phyloP scores from a whole-genome alignment of 768 basidiomycete genomes.

The Pleurotus sapidus region DNA sequence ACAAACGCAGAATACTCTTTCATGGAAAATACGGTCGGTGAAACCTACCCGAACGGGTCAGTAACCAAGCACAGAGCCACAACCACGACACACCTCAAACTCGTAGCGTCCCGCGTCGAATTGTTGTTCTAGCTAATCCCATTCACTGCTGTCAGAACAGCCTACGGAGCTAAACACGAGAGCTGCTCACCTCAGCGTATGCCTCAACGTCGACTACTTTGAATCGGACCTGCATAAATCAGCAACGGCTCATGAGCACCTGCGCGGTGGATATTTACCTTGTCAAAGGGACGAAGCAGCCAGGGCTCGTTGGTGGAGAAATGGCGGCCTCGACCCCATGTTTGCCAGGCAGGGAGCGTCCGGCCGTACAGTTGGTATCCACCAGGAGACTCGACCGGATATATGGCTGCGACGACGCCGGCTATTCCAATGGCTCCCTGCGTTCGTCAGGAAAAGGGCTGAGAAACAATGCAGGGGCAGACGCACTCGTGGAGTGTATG shows the following conservation, averaged over 20 bases:
- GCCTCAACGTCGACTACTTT: constrained; percentile 41
- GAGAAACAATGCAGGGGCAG: no score
- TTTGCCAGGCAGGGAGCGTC: constrained; percentile 63
- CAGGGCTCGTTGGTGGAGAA: constrained; percentile 51
- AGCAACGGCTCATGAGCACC: no score
- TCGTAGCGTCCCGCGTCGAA: constrained; percentile 53
- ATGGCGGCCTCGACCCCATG: constrained; percentile 51
- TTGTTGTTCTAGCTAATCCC: constrained; percentile 39
- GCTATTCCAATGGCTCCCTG: constrained; percentile 75
- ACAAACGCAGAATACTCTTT: constrained; percentile 41
- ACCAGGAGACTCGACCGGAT: constrained; percentile 62
- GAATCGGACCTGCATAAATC: constrained; percentile 44
- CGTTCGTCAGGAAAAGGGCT: no score
- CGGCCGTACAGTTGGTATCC: constrained; percentile 66
- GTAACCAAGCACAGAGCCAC: not conserved
- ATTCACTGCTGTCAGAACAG: not conserved
- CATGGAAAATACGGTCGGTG: constrained; percentile 53
- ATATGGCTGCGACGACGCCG: constrained; percentile 63
- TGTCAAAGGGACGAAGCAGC: constrained; percentile 62
- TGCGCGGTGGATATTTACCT: constrained; percentile 28
- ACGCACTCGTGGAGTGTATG: constrained; percentile 58
- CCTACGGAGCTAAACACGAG: not conserved
- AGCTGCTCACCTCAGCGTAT: constrained; percentile 42
- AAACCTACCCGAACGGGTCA: constrained; percentile 33
- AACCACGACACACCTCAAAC: constrained; percentile 37